phyloP scores from a whole-genome alignment of 1,284 basidiomycete genomes.

The Pyrrhoderma noxium region DNA sequence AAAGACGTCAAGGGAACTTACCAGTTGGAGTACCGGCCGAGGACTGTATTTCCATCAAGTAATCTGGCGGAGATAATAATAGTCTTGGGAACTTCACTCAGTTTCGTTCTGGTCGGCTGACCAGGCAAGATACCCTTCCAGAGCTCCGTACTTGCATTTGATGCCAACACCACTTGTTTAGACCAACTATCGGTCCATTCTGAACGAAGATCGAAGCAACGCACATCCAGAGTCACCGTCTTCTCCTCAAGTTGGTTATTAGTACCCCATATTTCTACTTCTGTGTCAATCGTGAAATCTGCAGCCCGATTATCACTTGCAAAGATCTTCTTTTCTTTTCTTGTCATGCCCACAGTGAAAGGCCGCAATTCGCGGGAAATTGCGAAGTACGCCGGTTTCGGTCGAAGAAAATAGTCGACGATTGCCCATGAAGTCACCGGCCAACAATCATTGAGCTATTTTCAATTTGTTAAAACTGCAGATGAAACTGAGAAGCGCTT shows the following conservation, averaged over 20 bases:
- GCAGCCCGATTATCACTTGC: slow-evolving; percentile 54
- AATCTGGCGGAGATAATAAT: slow-evolving; percentile 76
- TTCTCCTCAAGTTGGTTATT: slow-evolving; percentile 63
- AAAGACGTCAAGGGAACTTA: slow-evolving; percentile 26
- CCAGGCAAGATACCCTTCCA: slow-evolving; percentile 64
- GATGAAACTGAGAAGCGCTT: background rate
- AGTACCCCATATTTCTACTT: slow-evolving; percentile 77
- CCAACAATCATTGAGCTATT: slow-evolving; percentile 75
- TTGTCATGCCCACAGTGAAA: slow-evolving; percentile 73
- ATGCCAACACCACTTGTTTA: slow-evolving; percentile 46
- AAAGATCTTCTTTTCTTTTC: slow-evolving; percentile 61
- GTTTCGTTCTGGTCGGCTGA: slow-evolving; percentile 57
- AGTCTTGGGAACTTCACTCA: slow-evolving; percentile 55
- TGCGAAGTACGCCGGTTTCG: slow-evolving; percentile 68
- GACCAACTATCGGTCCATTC: slow-evolving; percentile 48
- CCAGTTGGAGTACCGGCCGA: slow-evolving; percentile 80
- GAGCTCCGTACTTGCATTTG: slow-evolving; percentile 81
- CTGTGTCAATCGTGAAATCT: slow-evolving; percentile 56
- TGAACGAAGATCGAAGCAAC: slow-evolving; percentile 60
- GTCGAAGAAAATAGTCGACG: slow-evolving; percentile 69
- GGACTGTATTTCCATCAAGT: slow-evolving; percentile 47
- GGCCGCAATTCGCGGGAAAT: slow-evolving; percentile 65
- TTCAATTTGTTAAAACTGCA: background rate
- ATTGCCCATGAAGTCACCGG: slow-evolving; percentile 77
- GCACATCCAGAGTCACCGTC: slow-evolving; percentile 55